A percentile compares a stretch with the other conserved stretches of the same genome.
These are phyloP conservation scores for Teratosphaeria destructans DNA, from an alignment of 2,329 filamentous ascomycete genomes.

Conservation along the genomic window DNA sequence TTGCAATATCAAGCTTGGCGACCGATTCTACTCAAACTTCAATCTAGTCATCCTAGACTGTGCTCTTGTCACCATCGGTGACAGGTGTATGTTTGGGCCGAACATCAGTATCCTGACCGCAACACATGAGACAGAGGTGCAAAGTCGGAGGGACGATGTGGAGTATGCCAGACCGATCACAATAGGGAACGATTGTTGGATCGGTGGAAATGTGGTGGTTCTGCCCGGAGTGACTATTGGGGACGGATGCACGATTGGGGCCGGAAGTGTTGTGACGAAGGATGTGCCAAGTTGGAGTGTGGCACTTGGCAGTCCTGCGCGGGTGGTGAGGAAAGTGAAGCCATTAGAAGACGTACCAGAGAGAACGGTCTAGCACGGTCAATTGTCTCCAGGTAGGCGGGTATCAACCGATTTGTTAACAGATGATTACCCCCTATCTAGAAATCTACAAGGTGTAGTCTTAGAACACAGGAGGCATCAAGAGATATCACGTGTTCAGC, in stretches of 20 bases:
- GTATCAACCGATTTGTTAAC: no score
- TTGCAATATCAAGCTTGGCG: conserved; percentile 59
- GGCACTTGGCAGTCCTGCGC: conserved; percentile 15
- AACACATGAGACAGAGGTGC: conserved; percentile 63
- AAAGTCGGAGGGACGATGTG: conserved; percentile 65
- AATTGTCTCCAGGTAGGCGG: no score
- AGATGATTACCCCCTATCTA: no score
- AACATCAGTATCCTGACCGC: conserved; percentile 67
- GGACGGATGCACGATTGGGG: conserved; percentile 61
- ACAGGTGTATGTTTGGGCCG: conserved; percentile 67
- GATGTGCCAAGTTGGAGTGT: conserved; percentile 20
- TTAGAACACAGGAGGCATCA: no score
- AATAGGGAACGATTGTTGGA: conserved; percentile 73
- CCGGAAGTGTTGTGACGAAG: conserved; percentile 75
- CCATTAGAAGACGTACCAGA: neutral
- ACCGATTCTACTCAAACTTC: conserved; percentile 66
- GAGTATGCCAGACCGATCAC: conserved; percentile 63
- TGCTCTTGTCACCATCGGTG: conserved; percentile 61
- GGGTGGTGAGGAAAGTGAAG: conserved; percentile 13
- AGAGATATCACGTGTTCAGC: no score
- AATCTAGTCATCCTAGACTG: conserved; percentile 71
- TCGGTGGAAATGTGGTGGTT: conserved; percentile 61
- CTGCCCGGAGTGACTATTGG: conserved; percentile 72
- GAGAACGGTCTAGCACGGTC: neutral
- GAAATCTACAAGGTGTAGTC: no score